Evolutionary conservation across 78 protist genomes (phyloP).

Genomic region (Dictyostelium discoideum): DNA sequence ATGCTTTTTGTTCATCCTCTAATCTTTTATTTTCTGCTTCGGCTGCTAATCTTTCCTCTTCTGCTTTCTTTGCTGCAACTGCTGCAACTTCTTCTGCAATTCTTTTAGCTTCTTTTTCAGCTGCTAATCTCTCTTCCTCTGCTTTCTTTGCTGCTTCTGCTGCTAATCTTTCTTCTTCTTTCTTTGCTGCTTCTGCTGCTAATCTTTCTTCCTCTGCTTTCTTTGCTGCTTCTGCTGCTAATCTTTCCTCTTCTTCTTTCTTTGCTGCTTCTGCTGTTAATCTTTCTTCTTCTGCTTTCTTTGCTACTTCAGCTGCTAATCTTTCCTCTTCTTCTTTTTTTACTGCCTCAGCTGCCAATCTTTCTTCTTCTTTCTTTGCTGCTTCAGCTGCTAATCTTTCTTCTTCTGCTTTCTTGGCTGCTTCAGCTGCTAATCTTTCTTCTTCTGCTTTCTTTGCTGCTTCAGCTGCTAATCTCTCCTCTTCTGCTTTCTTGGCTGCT

Average conservation of each 20-base stretch:
- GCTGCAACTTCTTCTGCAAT: not conserved
- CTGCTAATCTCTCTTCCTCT: not conserved
- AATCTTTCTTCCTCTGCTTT: not conserved
- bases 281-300: not conserved
- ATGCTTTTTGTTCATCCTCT: not conserved
- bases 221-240: not conserved
- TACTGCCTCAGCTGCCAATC: not conserved
- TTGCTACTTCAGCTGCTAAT: not conserved
- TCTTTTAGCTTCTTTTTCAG: not conserved
- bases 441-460: not conserved
- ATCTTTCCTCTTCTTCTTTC: not conserved
- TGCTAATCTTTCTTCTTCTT: not conserved
- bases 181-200: not conserved
- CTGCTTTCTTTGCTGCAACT: not conserved
- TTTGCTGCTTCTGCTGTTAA: not conserved
- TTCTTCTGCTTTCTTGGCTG: not conserved
- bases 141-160: not conserved
- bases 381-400: not conserved
- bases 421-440: not conserved
- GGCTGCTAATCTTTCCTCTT: not conserved
- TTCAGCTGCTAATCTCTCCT: not conserved
- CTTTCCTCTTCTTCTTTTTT: not conserved
- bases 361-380: not conserved
- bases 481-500: not conserved
- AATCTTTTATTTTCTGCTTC: conserved; percentile 16